phyloP scores from a whole-genome alignment of 192 early-diverging fungal genomes.

The Phycomyces blakesleeanus region DNA sequence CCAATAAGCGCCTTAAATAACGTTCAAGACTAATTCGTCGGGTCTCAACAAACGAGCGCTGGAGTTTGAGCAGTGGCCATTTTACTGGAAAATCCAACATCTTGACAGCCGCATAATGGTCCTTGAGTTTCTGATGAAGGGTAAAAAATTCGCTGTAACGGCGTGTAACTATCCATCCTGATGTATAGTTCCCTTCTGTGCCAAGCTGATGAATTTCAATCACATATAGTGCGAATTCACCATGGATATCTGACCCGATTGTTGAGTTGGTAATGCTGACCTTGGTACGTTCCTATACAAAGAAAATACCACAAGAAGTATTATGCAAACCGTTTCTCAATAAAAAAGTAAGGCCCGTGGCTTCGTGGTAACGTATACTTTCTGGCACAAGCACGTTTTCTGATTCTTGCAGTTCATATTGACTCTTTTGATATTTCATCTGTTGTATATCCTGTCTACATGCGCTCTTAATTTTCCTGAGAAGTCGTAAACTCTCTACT shows the following conservation, averaged over 20 bases:
- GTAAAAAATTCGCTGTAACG: constrained; percentile 85
- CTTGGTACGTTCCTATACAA: constrained; percentile 42
- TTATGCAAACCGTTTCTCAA: too few species aligned
- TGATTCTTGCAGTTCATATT: constrained; percentile 52
- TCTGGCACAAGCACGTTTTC: constrained; percentile 60
- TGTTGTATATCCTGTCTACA: constrained; percentile 55
- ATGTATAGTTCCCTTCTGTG: constrained; percentile 46
- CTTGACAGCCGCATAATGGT: constrained; percentile 54
- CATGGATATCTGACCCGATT: constrained; percentile 45
- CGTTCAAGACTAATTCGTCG: constrained; percentile 62
- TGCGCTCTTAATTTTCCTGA: constrained; percentile 53
- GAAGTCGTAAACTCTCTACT: constrained; percentile 54
- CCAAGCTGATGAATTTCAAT: constrained; percentile 69
- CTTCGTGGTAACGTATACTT: constrained; percentile 21
- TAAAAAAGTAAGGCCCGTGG: too few species aligned
- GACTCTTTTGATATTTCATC: constrained; percentile 57
- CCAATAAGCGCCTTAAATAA: constrained; percentile 65
- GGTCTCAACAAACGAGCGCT: constrained; percentile 64
- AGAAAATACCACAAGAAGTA: constrained; percentile 6
- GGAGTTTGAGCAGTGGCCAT: constrained; percentile 62
- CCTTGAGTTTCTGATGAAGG: constrained; percentile 68
- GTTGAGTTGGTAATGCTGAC: constrained; percentile 49
- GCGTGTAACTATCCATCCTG: constrained; percentile 73
- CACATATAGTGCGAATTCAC: constrained; percentile 58
- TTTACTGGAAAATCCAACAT: constrained; percentile 72